A percentile compares a stretch with the other conserved stretches of the same genome.
phyloP scores from a whole-genome alignment of 352 stramenopile genomes.

The Blastocystis sp. region DNA sequence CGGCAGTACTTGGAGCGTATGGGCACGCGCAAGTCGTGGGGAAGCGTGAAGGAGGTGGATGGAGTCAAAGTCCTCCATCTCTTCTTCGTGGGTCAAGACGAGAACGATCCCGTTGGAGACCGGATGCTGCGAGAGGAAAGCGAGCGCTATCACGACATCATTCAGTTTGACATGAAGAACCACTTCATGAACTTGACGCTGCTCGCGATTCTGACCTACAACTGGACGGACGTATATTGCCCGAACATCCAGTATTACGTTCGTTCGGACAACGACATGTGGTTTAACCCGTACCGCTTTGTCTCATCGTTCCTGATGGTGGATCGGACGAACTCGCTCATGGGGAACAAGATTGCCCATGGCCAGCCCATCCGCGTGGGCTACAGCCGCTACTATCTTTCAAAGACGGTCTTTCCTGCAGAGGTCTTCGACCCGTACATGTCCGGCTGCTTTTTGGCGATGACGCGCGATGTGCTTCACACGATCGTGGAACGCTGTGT shows the following conservation, averaged over 20 bases:
- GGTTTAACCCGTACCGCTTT: constrained; percentile 52
- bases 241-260: constrained; percentile 58
- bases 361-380: constrained; percentile 44
- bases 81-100: constrained; percentile 55
- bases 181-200: constrained; percentile 62
- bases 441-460: constrained; percentile 50
- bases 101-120: constrained; percentile 62
- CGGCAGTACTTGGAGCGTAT: constrained; percentile 55
- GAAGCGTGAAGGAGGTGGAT: constrained; percentile 54
- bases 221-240: constrained; percentile 59
- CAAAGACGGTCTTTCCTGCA: constrained; percentile 38
- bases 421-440: constrained; percentile 47
- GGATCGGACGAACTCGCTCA: constrained; percentile 32
- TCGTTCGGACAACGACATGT: constrained; percentile 60
- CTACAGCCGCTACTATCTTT: constrained; percentile 58
- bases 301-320: constrained; percentile 9
- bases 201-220: constrained; percentile 60
- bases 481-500: constrained; percentile 49
- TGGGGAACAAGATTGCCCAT: constrained; percentile 44
- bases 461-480: constrained; percentile 41
- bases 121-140: constrained; percentile 47
- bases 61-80: constrained; percentile 31
- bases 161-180: constrained; percentile 67
- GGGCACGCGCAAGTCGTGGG: constrained; percentile 56
- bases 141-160: constrained; percentile 57